These are phyloP conservation scores for Cordyceps fumosorosea DNA, from an alignment of 2,329 filamentous ascomycete species.

Conservation along the genomic window DNA sequence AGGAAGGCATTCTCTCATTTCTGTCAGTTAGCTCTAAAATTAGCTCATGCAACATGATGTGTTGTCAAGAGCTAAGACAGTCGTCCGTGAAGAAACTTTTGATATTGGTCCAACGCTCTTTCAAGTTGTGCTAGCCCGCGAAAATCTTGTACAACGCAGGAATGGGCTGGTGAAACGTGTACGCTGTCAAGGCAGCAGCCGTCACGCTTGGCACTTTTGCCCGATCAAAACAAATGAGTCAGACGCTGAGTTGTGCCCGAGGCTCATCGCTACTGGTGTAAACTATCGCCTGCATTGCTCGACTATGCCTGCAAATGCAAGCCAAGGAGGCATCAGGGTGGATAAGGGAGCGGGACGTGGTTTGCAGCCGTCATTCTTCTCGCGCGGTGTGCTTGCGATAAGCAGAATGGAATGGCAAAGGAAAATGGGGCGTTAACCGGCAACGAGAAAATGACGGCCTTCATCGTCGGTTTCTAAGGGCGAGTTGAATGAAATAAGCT, in stretches of 20 bases:
- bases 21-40: not conserved
- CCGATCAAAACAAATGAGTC: not conserved
- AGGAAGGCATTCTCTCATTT: not conserved
- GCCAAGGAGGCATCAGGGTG: not conserved
- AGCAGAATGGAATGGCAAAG: not conserved
- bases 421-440: not conserved
- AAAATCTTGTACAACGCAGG: not conserved
- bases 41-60: not conserved
- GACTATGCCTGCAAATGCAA: slow-evolving; percentile 1
- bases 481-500: not conserved
- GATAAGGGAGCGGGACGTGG: not conserved
- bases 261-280: not conserved
- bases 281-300: not conserved
- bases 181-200: not conserved
- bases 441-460: not conserved
- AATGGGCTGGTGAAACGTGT: not conserved
- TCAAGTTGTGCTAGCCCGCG: not conserved
- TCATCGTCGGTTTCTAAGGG: too few relatives aligned
- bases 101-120: not conserved
- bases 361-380: not conserved
- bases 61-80: not conserved
- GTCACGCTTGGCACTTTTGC: not conserved
- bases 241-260: not conserved
- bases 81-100: not conserved
- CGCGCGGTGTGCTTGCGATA: not conserved